phyloP scores from a whole-genome alignment of 1,284 basidiomycete species.

The Neotropicomus parvogracilis region DNA sequence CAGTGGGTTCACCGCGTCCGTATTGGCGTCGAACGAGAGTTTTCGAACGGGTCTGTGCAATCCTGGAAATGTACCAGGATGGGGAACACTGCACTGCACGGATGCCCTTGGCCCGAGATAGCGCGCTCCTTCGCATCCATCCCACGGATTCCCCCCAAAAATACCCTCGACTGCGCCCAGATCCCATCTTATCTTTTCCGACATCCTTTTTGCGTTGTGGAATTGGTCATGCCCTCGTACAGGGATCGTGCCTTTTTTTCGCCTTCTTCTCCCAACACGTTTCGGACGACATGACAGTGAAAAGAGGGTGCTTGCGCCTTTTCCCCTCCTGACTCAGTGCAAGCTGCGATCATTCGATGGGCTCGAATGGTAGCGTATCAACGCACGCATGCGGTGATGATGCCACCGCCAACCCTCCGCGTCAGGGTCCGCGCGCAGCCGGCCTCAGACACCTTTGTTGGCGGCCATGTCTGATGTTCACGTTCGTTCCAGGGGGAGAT shows the following conservation, averaged over 20 bases:
- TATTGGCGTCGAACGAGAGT: not conserved
- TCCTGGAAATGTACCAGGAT: slow-evolving; percentile 1
- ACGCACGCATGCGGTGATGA: slow-evolving; percentile 10
- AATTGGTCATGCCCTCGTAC: slow-evolving; percentile 21
- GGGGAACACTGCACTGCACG: slow-evolving; percentile 1
- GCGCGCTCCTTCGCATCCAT: not conserved
- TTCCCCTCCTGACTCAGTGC: slow-evolving; percentile 8
- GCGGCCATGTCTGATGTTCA: not conserved
- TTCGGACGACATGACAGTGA: slow-evolving; percentile 18
- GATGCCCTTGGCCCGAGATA: slow-evolving; percentile 22
- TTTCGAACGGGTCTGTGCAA: not conserved
- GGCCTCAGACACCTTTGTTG: not conserved
- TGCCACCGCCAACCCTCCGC: not conserved
- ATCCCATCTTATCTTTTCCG: slow-evolving; percentile 28
- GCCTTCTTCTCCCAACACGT: slow-evolving; percentile 20
- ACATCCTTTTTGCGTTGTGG: slow-evolving; percentile 16
- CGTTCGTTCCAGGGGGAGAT: slow-evolving; percentile 1
- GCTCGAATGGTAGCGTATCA: slow-evolving; percentile 6
- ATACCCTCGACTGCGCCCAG: slow-evolving; percentile 13
- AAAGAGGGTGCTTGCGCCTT: slow-evolving; percentile 17
- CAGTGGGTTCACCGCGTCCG: not conserved
- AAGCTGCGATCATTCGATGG: not conserved
- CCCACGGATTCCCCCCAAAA: slow-evolving; percentile 1
- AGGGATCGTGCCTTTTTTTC: slow-evolving; percentile 13
- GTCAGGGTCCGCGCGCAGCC: not conserved